phyloP scores from a whole-genome alignment of 495 filamentous ascomycete species.

The Penicillium bovifimosum region DNA sequence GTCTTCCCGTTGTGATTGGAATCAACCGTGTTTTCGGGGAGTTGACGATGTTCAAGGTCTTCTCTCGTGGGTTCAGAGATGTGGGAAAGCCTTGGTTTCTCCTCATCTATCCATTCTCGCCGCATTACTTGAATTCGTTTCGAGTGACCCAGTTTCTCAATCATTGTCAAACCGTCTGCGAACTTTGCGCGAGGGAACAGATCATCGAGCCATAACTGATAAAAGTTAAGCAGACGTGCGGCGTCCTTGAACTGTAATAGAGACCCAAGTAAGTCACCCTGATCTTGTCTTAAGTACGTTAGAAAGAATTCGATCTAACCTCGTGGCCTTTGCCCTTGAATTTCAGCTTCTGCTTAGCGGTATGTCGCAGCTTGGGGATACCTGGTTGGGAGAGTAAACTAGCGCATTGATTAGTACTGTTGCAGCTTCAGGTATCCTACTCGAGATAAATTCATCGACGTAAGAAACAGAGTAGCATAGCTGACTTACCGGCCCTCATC shows the following conservation, averaged over 20 bases:
- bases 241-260: constrained; percentile 72
- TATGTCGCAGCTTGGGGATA: constrained; percentile 72
- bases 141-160: constrained; percentile 89
- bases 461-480: background rate
- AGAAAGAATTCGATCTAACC: constrained; percentile 40
- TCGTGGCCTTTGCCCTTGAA: constrained; percentile 94
- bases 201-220: constrained; percentile 96
- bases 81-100: constrained; percentile 24
- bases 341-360: constrained; percentile 63
- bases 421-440: background rate
- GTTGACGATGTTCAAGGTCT: background rate
- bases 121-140: constrained; percentile 66
- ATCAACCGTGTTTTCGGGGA: constrained; percentile 2
- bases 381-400: constrained; percentile 76
- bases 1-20: background rate
- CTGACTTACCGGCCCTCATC: constrained; percentile 65
- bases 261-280: constrained; percentile 2
- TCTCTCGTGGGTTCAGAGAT: constrained; percentile 1
- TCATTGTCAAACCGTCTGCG: constrained; percentile 79
- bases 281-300: background rate
- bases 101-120: constrained; percentile 83
- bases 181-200: constrained; percentile 94
- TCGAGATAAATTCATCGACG: background rate
- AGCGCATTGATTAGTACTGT: background rate
- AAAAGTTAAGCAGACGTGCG: constrained; percentile 75